Evolutionary conservation across 2,329 filamentous ascomycete species (phyloP), one percentile per base, ranked within the genome.

Genomic region (Neonectria hederae): DNA sequence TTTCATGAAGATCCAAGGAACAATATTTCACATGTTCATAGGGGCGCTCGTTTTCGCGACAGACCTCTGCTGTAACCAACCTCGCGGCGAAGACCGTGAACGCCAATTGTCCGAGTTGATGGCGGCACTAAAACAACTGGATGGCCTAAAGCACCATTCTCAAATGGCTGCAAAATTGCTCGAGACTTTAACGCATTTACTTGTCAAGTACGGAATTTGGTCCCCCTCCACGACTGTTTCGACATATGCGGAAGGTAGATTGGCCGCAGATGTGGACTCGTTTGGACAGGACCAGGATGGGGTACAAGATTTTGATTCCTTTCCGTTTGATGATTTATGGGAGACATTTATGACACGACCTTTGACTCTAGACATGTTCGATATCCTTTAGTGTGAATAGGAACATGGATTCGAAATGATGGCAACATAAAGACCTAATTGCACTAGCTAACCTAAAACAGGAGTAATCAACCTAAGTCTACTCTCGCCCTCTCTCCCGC

Each of bases 1-100:
- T 19, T 49, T 49, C 45, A 49, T 49, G 45, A 49, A 49, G 17
- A 49, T 49, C 45, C 45, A 49, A 30, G 45, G 45, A 5, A 49
- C 45, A 19, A 11, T 49, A 2, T 49, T 17, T 30, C 45, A 49
- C 45, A 49, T 49, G 45, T 49, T 49, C 22, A 49, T 49, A 5
- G 45, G 45, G 17, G 45, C 45, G 3, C 45, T 49, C 21, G 28
- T 49, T 30, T 17, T 49, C 13, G 22, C 45, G 4, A 49, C 22
- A 7, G 45, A 49, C 10, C 45, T 49, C 22, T 49, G 45, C 13
- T 49, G 45, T 19, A 49, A 49, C 2, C 45, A 28, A n/a, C n/a
- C 19, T 45, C 11, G 5, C 13, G 10, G 42, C 19, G 10, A 45
- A 22, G 19, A 22, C 14, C 42, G 42, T 13, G 19, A 22, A 45